Evolutionary conservation across 768 basidiomycete species (phyloP).

Genomic region (Suillus variegatus): DNA sequence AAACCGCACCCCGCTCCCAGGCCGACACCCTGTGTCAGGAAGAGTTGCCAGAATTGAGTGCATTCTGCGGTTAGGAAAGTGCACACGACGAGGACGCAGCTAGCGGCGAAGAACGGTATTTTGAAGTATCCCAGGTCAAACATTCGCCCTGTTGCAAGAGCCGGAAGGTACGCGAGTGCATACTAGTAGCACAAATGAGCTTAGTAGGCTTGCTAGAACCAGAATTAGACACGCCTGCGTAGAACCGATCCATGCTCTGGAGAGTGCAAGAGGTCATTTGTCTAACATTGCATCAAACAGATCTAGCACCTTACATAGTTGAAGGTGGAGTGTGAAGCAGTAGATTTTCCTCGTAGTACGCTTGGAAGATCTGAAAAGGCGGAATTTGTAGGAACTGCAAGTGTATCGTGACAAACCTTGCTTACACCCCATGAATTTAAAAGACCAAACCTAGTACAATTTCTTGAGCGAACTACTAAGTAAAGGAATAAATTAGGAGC

Average conservation of each 20-base stretch:
- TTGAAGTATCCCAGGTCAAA: slow-evolving; percentile 75
- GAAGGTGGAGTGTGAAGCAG: slow-evolving; percentile 56
- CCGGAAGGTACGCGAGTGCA: slow-evolving; percentile 61
- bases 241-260: slow-evolving; percentile 81
- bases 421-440: slow-evolving; percentile 76
- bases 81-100: slow-evolving; percentile 49
- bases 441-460: slow-evolving; percentile 56
- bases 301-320: slow-evolving; percentile 48
- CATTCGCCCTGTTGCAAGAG: slow-evolving; percentile 62
- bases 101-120: slow-evolving; percentile 47
- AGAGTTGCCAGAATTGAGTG: slow-evolving; percentile 73
- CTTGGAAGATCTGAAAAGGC: slow-evolving; percentile 62
- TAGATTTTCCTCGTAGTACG: slow-evolving; percentile 61
- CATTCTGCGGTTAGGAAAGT: slow-evolving; percentile 73
- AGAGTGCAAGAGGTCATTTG: not conserved
- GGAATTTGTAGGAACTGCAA: slow-evolving; percentile 1
- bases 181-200: slow-evolving; percentile 43
- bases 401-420: slow-evolving; percentile 9
- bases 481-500: not conserved
- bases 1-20: slow-evolving; percentile 63
- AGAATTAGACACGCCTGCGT: slow-evolving; percentile 48
- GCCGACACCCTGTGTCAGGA: slow-evolving; percentile 72
- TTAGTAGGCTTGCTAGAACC: not conserved
- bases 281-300: not conserved
- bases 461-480: not conserved